Base-by-base conservation (phyloP, 768 basidiomycete genomes). In the Trametes elegans region DNA sequence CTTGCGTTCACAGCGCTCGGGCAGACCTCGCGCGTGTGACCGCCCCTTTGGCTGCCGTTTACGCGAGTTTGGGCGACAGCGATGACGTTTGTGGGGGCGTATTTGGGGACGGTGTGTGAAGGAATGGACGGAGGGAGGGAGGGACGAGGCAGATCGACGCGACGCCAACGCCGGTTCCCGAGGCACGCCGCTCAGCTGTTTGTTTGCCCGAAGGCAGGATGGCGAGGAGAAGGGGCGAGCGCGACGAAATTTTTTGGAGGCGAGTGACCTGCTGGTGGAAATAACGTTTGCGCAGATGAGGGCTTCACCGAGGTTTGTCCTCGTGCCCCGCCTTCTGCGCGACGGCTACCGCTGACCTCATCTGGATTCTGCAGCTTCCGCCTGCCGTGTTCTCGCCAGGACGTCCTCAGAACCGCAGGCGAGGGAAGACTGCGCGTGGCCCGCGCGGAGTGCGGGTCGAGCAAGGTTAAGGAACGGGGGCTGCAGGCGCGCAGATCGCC, bases 61-160 rank as follows among this genome's bases (percentile, higher is more conserved):
- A 18, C 14, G 18, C 27, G 39, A 11, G 11, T 39, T 19, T 9
- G 40, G 32, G 21, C 21, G 29, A 19, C 27, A 11, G 18, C 27
- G 7, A 53, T 53, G 51, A 45, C 51, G 51, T 53, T 27, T 44
- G 50, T 24, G 51, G 32, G 42, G 34, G 34, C 3, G 51, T 53
- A 53, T 44, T 53, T 53, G 36, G 34, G 42, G 18, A 34, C 34
- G 42, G 18, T 42, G 42, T 53, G 51, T 36, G 50, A 52, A 52
- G 29, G 50, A 52, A 52, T 28, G 42, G 13, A 53, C 51, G 31
- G 38, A 38, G 26, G 51, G 51, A 36, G 51, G 28, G 27, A 35
- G 10, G 42, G 32, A 28, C 51, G 32, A 40, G 41, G 50, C 34
- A 19, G 50, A 52, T 52, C 50, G 50, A 52, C 50, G 50, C 24